Percentiles rank a stretch among this genome's conserved stretches.
Evolutionary conservation across 75 land plant genomes (phyloP).

Genomic region (Pseudotsuga menziesii): DNA sequence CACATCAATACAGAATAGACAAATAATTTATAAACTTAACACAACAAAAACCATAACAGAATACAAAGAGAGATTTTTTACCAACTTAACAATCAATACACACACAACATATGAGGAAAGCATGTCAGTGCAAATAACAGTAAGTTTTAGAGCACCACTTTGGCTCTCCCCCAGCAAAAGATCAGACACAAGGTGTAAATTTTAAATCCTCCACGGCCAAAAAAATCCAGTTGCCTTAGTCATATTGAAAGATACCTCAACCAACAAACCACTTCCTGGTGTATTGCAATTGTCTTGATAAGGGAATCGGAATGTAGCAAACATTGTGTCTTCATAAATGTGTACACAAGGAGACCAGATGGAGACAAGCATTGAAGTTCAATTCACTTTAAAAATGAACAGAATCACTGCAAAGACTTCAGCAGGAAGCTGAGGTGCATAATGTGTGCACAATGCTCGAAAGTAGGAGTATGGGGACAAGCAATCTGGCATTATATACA

Average conservation of each 20-base stretch:
- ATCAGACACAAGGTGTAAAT: neutral
- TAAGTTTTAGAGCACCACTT: neutral
- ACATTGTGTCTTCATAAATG: neutral
- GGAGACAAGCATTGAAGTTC: neutral
- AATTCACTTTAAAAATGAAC: neutral
- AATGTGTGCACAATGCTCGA: neutral
- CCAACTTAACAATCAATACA: neutral
- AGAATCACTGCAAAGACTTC: neutral
- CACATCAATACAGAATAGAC: neutral
- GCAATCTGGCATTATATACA: neutral
- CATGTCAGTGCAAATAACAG: neutral
- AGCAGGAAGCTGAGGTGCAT: neutral
- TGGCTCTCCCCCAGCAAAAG: neutral
- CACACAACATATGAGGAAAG: neutral
- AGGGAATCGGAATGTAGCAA: neutral
- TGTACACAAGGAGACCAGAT: neutral
- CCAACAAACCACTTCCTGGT: neutral
- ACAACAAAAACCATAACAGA: neutral
- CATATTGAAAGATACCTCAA: neutral
- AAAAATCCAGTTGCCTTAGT: too few relatives aligned
- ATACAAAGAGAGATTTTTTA: neutral
- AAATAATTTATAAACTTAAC: neutral
- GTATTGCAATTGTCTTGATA: neutral
- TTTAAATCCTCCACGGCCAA: neutral
- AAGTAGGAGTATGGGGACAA: neutral